A percentile compares a stretch with the other conserved stretches of the same genome.
phyloP scores from a whole-genome alignment of 2,329 filamentous ascomycete species.

The Fusarium tupiense region DNA sequence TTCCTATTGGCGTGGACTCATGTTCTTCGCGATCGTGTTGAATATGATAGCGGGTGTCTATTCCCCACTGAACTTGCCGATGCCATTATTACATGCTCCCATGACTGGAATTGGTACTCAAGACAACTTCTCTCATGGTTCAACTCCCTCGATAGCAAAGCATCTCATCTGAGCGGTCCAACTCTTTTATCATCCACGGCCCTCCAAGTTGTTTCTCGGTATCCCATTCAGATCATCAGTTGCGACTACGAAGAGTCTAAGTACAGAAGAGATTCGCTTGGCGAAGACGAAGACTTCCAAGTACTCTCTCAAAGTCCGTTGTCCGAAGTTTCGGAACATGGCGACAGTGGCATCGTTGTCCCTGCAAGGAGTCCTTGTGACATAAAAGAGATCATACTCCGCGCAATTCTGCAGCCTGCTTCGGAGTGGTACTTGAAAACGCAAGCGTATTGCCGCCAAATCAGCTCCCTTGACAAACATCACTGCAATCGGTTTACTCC shows the following conservation, averaged over 20 bases:
- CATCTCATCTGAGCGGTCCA: neutral
- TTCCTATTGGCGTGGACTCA: neutral
- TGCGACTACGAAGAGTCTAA: constrained; percentile 2
- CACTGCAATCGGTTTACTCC: neutral
- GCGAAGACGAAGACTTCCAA: neutral
- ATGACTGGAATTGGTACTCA: constrained; percentile 9
- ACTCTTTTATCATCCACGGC: neutral
- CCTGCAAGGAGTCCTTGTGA: neutral
- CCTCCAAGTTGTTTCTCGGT: neutral
- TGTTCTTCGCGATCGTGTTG: neutral
- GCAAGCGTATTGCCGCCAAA: neutral
- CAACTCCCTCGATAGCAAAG: neutral
- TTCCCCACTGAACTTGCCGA: neutral
- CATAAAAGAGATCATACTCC: neutral
- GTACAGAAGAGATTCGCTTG: neutral
- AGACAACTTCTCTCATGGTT: constrained; percentile 2
- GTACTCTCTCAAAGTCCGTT: fast-evolving
- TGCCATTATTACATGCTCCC: neutral
- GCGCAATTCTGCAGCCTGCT: neutral
- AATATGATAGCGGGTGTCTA: neutral
- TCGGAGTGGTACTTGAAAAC: neutral
- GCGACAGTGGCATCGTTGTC: neutral
- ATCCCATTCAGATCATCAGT: constrained; percentile 2
- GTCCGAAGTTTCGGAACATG: neutral
- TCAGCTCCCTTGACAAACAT: constrained; percentile 6